Evolutionary conservation across 2,329 filamentous ascomycete species (phyloP).

Genomic region (Zopfia rhizophila): DNA sequence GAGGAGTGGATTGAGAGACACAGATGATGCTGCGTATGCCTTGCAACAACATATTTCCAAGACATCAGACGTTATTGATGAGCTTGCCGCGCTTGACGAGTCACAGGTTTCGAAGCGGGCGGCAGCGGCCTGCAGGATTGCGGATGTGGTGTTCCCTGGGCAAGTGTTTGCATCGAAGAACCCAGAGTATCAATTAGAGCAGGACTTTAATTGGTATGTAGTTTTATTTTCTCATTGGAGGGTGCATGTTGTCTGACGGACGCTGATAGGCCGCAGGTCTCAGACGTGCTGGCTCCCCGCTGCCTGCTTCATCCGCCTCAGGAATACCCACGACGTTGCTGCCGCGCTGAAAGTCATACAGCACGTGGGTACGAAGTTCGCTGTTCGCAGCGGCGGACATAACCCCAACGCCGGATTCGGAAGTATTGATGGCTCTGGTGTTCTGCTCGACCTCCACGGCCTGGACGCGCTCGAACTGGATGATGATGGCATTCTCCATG

Average conservation of each 20-base stretch:
- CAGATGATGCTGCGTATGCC: too few species aligned
- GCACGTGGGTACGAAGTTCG: conserved; percentile 5
- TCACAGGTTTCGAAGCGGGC: conserved; percentile 9
- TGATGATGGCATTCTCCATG: background rate
- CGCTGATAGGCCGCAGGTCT: background rate
- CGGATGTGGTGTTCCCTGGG: conserved; percentile 7
- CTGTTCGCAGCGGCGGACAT: conserved; percentile 33
- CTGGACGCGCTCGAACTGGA: background rate
- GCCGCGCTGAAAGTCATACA: conserved; percentile 7
- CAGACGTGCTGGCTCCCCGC: conserved; percentile 14
- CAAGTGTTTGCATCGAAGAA: conserved; percentile 1
- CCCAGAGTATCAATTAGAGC: background rate
- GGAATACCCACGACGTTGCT: conserved; percentile 5
- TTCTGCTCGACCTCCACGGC: conserved; percentile 8
- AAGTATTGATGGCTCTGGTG: conserved; percentile 5
- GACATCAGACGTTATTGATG: too few species aligned
- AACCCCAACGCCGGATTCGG: conserved; percentile 54
- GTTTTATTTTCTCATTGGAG: background rate
- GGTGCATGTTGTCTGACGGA: background rate
- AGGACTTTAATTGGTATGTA: conserved; percentile 3
- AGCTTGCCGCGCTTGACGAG: conserved; percentile 8
- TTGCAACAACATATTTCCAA: too few species aligned
- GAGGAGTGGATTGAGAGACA: too few species aligned
- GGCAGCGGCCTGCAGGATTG: conserved; percentile 10
- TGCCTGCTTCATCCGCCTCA: conserved; percentile 3